These are phyloP conservation scores for Sesbania bispinosa DNA, from an alignment of 306 rosid genomes.

Conservation along the genomic window DNA sequence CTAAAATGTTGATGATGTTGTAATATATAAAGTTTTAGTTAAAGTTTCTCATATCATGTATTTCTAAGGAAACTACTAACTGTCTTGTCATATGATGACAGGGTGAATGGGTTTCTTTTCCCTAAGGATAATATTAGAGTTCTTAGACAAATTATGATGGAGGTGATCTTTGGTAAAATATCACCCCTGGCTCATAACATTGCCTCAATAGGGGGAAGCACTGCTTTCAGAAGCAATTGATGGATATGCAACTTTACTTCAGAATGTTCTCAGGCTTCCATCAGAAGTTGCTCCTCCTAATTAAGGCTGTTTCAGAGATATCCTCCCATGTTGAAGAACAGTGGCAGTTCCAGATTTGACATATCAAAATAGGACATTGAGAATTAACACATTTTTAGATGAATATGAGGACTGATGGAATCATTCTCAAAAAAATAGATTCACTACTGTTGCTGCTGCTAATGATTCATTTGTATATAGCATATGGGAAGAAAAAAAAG, in stretches of 20 bases:
- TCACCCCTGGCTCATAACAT: constrained; percentile 69
- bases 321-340: constrained; percentile 57
- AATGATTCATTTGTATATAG: constrained; percentile 61
- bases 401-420: constrained; percentile 66
- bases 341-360: constrained; percentile 66
- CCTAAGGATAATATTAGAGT: constrained; percentile 60
- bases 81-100: constrained; percentile 49
- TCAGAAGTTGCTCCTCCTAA: constrained; percentile 74
- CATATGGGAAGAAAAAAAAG: constrained; percentile 94
- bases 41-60: background rate
- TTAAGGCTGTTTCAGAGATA: constrained; percentile 62
- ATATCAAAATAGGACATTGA: constrained; percentile 37
- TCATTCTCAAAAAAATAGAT: constrained; percentile 44
- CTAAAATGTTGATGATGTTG: background rate
- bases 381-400: constrained; percentile 61
- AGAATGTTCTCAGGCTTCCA: constrained; percentile 68
- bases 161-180: constrained; percentile 65
- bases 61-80: constrained; percentile 40
- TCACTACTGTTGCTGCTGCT: constrained; percentile 26
- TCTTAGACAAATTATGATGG: constrained; percentile 56
- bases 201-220: constrained; percentile 66
- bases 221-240: constrained; percentile 68
- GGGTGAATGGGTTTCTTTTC: constrained; percentile 86
- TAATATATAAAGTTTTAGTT: background rate
- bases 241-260: constrained; percentile 71